Percentiles rank a stretch among this genome's conserved stretches.
Evolutionary conservation across 192 early-diverging fungal genomes (phyloP).

Genomic region (Pecoramyces ruminantium): DNA sequence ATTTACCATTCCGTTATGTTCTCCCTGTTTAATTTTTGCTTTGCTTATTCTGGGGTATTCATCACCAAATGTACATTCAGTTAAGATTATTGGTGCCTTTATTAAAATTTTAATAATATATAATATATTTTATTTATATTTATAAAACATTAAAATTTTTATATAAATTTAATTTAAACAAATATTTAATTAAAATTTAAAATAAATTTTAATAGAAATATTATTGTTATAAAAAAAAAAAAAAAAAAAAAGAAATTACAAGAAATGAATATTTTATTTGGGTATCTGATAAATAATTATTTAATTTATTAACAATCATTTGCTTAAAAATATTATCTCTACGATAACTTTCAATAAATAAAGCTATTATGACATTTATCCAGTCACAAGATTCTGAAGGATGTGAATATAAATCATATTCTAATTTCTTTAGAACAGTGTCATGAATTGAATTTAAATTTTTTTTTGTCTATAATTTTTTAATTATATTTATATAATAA

Average conservation of each 20-base stretch:
- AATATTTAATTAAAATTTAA: too few species aligned
- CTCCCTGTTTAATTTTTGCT: slow-evolving; percentile 17
- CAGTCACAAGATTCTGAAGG: slow-evolving; percentile 59
- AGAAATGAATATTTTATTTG: slow-evolving; percentile 46
- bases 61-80: slow-evolving; percentile 38
- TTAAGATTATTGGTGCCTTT: slow-evolving; percentile 23
- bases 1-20: slow-evolving; percentile 18
- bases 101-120: too few species aligned
- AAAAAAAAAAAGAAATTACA: slow-evolving; percentile 19
- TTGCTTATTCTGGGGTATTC: slow-evolving; percentile 27
- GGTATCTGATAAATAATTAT: slow-evolving; percentile 6
- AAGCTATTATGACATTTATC: slow-evolving; percentile 67
- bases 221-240: slow-evolving; percentile 31
- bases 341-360: slow-evolving; percentile 54
- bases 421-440: not conserved
- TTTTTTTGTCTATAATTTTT: not conserved
- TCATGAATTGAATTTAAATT: not conserved
- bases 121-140: too few species aligned
- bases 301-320: slow-evolving; percentile 40
- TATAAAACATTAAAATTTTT: too few species aligned
- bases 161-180: too few species aligned
- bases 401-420: not conserved
- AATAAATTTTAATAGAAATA: too few species aligned
- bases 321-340: slow-evolving; percentile 51
- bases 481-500: too few species aligned